Evolutionary conservation across 1,139 yeast species (phyloP).

Genomic region (Candida buenavistaensis): DNA sequence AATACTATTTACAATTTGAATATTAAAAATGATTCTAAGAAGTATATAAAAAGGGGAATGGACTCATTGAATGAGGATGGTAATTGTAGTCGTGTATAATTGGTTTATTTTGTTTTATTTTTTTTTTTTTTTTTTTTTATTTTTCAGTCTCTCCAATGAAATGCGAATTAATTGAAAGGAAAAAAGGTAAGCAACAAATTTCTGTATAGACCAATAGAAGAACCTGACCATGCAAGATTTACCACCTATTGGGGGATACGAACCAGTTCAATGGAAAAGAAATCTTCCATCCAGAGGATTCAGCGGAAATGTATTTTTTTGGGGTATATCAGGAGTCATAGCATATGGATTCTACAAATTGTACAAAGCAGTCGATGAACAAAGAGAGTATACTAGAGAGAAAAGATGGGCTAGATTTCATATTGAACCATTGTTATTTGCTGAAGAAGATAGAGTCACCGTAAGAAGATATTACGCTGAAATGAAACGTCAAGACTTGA

Average conservation of each 20-base stretch:
- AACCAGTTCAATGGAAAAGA: slow-evolving; percentile 87
- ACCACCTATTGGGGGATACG: slow-evolving; percentile 88
- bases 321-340: slow-evolving; percentile 62
- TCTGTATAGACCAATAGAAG: neutral
- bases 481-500: slow-evolving; percentile 63
- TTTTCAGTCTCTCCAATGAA: neutral
- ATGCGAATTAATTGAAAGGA: neutral
- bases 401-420: slow-evolving; percentile 75
- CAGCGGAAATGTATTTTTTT: slow-evolving; percentile 71
- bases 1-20: neutral
- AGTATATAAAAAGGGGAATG: no score
- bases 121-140: neutral
- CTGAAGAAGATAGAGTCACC: slow-evolving; percentile 78
- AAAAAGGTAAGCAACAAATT: slow-evolving; percentile 1
- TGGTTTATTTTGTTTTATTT: no score
- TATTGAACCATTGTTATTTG: slow-evolving; percentile 72
- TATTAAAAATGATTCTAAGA: no score
- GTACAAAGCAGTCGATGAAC: slow-evolving; percentile 71
- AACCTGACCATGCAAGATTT: slow-evolving; percentile 61
- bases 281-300: slow-evolving; percentile 84
- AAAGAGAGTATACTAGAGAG: slow-evolving; percentile 75
- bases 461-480: slow-evolving; percentile 74
- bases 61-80: no score
- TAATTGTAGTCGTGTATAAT: no score
- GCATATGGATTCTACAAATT: slow-evolving; percentile 72